phyloP scores from a whole-genome alignment of 192 early-diverging fungal genomes.

The Podila minutissima region DNA sequence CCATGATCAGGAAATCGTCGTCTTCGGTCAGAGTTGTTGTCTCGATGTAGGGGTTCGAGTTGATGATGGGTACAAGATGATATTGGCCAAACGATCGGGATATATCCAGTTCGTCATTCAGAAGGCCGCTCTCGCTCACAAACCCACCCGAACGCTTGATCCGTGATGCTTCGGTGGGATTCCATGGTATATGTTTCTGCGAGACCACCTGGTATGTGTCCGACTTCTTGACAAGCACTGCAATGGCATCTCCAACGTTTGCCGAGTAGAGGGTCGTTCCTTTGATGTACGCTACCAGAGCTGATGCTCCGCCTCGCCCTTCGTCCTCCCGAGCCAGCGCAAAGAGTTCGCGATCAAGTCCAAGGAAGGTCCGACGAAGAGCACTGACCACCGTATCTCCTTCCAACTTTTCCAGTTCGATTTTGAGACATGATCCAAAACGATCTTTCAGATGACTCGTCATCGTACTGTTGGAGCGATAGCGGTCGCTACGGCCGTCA shows the following conservation, averaged over 20 bases:
- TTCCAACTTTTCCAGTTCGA: conserved; percentile 78
- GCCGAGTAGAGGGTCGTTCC: conserved; percentile 84
- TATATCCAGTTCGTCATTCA: conserved; percentile 80
- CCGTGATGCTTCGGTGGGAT: conserved; percentile 73
- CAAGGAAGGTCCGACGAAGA: conserved; percentile 84
- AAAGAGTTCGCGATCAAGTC: conserved; percentile 80
- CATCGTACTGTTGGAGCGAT: conserved; percentile 56
- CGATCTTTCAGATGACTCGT: conserved; percentile 79
- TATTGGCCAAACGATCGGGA: conserved; percentile 91
- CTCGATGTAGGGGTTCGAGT: conserved; percentile 84
- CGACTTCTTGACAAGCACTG: conserved; percentile 79
- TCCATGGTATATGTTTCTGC: conserved; percentile 76
- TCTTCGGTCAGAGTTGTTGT: conserved; percentile 78
- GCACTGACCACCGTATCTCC: conserved; percentile 71
- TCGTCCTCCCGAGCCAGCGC: conserved; percentile 44
- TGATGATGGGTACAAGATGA: conserved; percentile 81
- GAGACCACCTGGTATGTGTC: conserved; percentile 75
- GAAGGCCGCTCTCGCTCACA: conserved; percentile 76
- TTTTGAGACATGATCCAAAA: conserved; percentile 71
- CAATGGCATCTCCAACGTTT: conserved; percentile 87
- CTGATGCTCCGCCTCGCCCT: conserved; percentile 77
- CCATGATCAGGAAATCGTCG: conserved; percentile 85
- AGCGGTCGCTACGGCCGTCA: conserved; percentile 72
- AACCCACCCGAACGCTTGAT: conserved; percentile 85
- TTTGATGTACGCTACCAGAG: conserved; percentile 81